Evolutionary conservation across 2,329 filamentous ascomycete species (phyloP), one percentile per base, ranked within the genome.

Genomic region (Curvularia verruculosa): DNA sequence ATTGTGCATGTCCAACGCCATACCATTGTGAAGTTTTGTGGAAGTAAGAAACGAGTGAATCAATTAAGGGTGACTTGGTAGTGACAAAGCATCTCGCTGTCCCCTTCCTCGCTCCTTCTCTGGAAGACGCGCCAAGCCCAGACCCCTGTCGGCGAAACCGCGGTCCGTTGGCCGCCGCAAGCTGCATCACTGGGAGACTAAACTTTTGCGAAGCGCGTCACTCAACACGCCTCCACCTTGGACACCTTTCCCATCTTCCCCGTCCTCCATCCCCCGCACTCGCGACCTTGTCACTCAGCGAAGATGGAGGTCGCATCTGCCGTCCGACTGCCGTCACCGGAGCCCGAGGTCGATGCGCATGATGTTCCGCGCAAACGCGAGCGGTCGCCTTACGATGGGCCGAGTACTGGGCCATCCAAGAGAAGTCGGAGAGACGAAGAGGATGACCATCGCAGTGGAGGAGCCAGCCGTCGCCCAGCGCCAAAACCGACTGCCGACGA

Each of bases 401-500:
- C 60, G 39, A 58, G 58, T 52, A 50, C 68, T 54, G 62, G 73
- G 41, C 65, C 76, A 15, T 72, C 73, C 37, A 69, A 76, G 64
- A 65, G 76, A 77, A 66, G 78, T 79, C 58, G 67, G 48, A 60
- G 57, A 40, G 61, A 67, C 21, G 50, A 61, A 2, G 80, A 82
- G 19, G 71, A 75, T 29, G 80, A 56, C 39, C 44, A 45, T 24
- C 41, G 47, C 29, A 3, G 92, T 90, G 69, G 92, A 92, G 75
- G 88, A 93, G 78, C 91, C 88, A 23, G 88, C 88, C 39, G 91
- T 92, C 64, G 64, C 43, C 61, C 64, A 5, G 40, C 58, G 15
- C 60, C 59, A 24, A 63, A 60, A 12, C 61, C 63, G 10, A 53
- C 54, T 6, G 56, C 54, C 2, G 56, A 63, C 43, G 63, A 65